Conservation (phyloP, 1,139 yeast species). For the Nadsonia commutata region DNA sequence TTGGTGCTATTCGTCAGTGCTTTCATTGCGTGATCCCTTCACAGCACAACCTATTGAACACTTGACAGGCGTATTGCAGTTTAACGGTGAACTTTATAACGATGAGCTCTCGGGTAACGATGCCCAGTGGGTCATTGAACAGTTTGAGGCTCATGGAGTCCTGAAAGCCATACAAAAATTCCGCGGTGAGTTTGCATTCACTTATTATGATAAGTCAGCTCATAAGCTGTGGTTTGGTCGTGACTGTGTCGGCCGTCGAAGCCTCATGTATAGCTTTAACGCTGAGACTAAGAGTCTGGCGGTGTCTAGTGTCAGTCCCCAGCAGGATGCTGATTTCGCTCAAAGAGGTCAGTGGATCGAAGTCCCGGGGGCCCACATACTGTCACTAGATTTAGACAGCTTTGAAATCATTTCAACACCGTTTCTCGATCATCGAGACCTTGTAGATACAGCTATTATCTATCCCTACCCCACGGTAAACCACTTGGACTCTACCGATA, state of each 20-base stretch:
- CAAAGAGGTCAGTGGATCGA: conserved; percentile 13
- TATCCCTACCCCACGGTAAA: background rate
- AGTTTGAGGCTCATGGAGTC: conserved; percentile 17
- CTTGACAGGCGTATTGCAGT: conserved; percentile 36
- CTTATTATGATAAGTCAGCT: conserved; percentile 32
- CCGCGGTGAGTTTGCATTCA: conserved; percentile 72
- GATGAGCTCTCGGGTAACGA: conserved; percentile 37
- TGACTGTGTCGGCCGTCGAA: conserved; percentile 69
- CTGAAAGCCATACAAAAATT: conserved; percentile 25
- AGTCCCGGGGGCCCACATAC: conserved; percentile 19
- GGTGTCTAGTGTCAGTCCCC: conserved; percentile 10
- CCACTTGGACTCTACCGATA: background rate
- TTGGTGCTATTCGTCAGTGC: conserved; percentile 39
- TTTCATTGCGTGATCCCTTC: conserved; percentile 67
- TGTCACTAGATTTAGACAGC: conserved; percentile 12
- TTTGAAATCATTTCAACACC: background rate
- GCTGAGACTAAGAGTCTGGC: conserved; percentile 12
- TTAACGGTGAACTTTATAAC: conserved; percentile 81
- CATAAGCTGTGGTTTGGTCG: conserved; percentile 54
- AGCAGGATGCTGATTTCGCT: conserved; percentile 15
- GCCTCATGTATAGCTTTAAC: conserved; percentile 35
- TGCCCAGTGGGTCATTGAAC: conserved; percentile 29
- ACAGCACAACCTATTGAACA: conserved; percentile 48
- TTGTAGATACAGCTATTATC: background rate
- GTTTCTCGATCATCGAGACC: background rate